Conservation (phyloP, 352 stramenopile genomes). For the Blastocystis hominis region DNA sequence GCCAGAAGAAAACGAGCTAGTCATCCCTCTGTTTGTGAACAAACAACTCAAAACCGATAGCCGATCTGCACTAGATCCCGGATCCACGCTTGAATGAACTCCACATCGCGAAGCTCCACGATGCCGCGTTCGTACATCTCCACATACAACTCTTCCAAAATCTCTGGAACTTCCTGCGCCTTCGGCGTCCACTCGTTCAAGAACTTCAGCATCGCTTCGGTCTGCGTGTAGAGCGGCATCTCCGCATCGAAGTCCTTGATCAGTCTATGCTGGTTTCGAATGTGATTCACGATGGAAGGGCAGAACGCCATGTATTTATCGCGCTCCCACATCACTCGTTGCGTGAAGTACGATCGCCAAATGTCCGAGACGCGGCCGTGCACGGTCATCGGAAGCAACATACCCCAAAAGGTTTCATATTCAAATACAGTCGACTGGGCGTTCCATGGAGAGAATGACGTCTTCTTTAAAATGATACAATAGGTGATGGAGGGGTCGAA, state of each 20-base stretch:
- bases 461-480: constrained; percentile 42
- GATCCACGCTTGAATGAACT: constrained; percentile 40
- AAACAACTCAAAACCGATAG: neutral
- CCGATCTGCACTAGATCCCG: neutral
- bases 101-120: constrained; percentile 31
- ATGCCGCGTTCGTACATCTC: constrained; percentile 53
- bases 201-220: constrained; percentile 42
- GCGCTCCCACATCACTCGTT: constrained; percentile 2
- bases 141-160: constrained; percentile 51
- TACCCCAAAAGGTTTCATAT: constrained; percentile 21
- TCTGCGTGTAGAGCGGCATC: constrained; percentile 51
- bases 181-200: constrained; percentile 16
- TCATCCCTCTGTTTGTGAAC: neutral
- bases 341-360: constrained; percentile 55
- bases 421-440: constrained; percentile 53
- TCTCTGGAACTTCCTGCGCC: neutral
- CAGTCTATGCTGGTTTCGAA: constrained; percentile 42
- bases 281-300: constrained; percentile 49
- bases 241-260: constrained; percentile 57
- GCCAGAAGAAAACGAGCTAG: neutral
- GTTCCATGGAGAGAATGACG: constrained; percentile 45
- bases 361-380: constrained; percentile 44
- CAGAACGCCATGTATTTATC: constrained; percentile 18
- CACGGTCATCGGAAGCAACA: constrained; percentile 52
- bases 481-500: constrained; percentile 31